Evolutionary conservation across 495 filamentous ascomycete species (phyloP).

Genomic region (Penicillium arizonense): DNA sequence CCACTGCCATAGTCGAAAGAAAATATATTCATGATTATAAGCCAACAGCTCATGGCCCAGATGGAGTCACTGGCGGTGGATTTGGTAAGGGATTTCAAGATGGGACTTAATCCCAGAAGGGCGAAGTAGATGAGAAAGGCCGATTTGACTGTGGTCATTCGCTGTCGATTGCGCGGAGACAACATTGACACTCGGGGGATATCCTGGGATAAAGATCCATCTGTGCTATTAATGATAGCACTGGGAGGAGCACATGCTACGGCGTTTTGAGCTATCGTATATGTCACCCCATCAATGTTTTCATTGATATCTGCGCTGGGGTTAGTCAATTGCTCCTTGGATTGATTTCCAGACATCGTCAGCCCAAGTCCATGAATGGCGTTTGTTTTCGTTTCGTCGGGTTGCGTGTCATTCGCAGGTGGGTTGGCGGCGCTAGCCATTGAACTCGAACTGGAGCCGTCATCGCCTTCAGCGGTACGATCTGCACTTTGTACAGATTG

Average conservation of each 20-base stretch:
- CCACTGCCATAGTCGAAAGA: constrained; percentile 91
- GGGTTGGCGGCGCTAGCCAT: constrained; percentile 37
- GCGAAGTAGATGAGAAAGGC: constrained; percentile 91
- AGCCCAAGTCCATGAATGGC: constrained; percentile 49
- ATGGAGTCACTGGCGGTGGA: constrained; percentile 90
- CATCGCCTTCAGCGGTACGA: constrained; percentile 41
- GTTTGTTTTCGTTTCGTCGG: constrained; percentile 27
- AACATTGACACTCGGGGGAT: constrained; percentile 34
- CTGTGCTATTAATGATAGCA: constrained; percentile 2
- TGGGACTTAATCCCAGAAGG: constrained; percentile 85
- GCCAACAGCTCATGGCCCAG: constrained; percentile 92
- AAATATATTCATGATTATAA: constrained; percentile 92
- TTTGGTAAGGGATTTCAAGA: constrained; percentile 88
- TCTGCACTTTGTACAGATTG: constrained; percentile 33
- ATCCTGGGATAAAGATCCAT: constrained; percentile 13
- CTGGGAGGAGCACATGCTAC: constrained; percentile 13
- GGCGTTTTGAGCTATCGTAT: constrained; percentile 5
- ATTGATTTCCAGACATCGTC: constrained; percentile 34
- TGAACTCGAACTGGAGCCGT: constrained; percentile 47
- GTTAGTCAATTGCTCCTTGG: constrained; percentile 23
- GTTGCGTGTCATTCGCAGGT: constrained; percentile 17
- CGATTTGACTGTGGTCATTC: constrained; percentile 78
- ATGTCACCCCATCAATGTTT: constrained; percentile 1
- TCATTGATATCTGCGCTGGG: constrained; percentile 19
- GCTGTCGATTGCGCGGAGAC: constrained; percentile 62